Evolutionary conservation across 2,329 filamentous ascomycete species (phyloP).

Genomic region (Diatrype stigma): DNA sequence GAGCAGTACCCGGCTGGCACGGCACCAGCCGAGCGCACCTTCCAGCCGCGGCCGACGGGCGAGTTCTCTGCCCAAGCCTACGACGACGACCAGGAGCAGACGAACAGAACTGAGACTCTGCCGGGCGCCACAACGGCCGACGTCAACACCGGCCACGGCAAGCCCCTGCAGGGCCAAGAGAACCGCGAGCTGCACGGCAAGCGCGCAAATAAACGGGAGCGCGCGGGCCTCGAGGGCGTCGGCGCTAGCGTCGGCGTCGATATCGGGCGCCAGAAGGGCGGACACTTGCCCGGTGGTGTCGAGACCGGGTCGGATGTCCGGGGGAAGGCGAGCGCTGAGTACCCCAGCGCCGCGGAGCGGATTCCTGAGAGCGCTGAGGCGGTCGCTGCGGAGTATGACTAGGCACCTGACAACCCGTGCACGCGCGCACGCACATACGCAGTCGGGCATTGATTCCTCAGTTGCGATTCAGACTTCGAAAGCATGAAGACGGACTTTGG

Average conservation of each 20-base stretch:
- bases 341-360: conserved; percentile 23
- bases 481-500: too few relatives aligned
- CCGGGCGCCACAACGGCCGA: conserved; percentile 40
- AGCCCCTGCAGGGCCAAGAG: conserved; percentile 40
- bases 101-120: conserved; percentile 34
- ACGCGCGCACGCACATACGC: conserved; percentile 12
- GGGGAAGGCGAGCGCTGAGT: conserved; percentile 17
- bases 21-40: conserved; percentile 47
- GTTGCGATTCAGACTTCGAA: too few relatives aligned
- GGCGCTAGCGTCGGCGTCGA: conserved; percentile 28
- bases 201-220: conserved; percentile 32
- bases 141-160: conserved; percentile 40
- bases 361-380: conserved; percentile 21
- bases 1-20: conserved; percentile 58
- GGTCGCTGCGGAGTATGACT: conserved; percentile 16
- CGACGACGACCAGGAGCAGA: conserved; percentile 7
- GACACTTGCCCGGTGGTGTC: conserved; percentile 29
- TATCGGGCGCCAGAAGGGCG: conserved; percentile 21
- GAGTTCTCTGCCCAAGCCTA: conserved; percentile 33
- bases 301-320: conserved; percentile 14
- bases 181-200: conserved; percentile 36
- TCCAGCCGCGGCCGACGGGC: conserved; percentile 33
- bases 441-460: too few relatives aligned
- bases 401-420: conserved; percentile 7
- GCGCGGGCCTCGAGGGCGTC: conserved; percentile 35